Percentiles rank a stretch among this genome's conserved stretches.
Conservation (phyloP, 257 asterid species). For the Primulina tabacum region DNA sequence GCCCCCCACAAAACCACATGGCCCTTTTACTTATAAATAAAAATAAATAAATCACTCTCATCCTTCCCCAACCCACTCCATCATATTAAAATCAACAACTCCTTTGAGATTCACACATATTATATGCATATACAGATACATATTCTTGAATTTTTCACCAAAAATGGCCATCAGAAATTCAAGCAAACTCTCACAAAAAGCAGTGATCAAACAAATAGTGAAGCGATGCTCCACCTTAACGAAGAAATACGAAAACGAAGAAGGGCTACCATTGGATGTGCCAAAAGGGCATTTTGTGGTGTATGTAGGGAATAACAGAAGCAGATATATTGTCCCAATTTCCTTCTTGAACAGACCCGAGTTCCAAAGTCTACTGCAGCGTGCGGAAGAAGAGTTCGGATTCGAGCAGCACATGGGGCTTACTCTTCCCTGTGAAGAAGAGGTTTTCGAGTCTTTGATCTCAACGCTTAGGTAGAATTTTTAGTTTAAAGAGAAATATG, state of each 20-base stretch:
- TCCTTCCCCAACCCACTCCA: not conserved
- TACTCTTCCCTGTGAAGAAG: conserved; percentile 52
- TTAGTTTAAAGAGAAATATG: too few relatives aligned
- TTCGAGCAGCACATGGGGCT: conserved; percentile 61
- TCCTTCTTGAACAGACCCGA: conserved; percentile 39
- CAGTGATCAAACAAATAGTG: conserved; percentile 50
- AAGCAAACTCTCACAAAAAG: conserved; percentile 46
- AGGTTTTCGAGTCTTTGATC: conserved; percentile 38
- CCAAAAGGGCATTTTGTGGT: conserved; percentile 62
- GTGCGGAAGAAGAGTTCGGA: conserved; percentile 60
- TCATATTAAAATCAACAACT: not conserved
- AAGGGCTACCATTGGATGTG: conserved; percentile 50
- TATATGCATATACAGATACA: too few relatives aligned
- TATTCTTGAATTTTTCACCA: not conserved
- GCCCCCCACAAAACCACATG: conserved; percentile 58
- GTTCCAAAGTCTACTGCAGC: conserved; percentile 38
- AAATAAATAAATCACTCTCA: not conserved
- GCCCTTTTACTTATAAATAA: conserved; percentile 21
- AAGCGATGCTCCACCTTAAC: conserved; percentile 55
- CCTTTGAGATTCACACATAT: not conserved
- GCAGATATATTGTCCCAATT: conserved; percentile 47
- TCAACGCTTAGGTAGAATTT: conserved; percentile 34
- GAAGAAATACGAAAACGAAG: conserved; percentile 33
- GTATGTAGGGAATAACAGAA: conserved; percentile 50
- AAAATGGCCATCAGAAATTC: conserved; percentile 44